Base-by-base conservation (phyloP, 129 eudicot genomes). In the Scalesia atractyloides region DNA sequence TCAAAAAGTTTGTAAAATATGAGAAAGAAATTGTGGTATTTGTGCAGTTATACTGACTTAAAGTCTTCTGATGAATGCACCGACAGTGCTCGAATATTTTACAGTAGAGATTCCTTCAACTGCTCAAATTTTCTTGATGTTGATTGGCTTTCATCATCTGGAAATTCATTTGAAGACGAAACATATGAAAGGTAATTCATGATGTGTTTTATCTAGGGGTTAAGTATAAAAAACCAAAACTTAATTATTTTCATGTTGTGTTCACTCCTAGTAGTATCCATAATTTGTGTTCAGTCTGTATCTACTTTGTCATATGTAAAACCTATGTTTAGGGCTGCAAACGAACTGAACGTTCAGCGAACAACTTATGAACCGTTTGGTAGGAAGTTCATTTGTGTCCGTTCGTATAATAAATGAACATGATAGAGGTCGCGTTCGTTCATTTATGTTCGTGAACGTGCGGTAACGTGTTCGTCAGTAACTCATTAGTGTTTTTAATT, bases 111-210 rank as follows among this genome's bases (percentile, higher is more conserved):
- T 72, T 87, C 89, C 7, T 78, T 82, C 47, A 71, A 86, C 76
- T 87, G 83, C 77, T 86, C 92, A 26, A 89, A 91, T 72, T 88
- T 91, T 79, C 88, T 91, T 26, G 92, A 88, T 68, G 82, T 82
- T 18, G 97, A 91, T 73, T 82, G 90, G 90, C 81, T 91, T 64
- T 91, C 97, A 37, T 91, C 97, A 16, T 86, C 96, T 48, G 97
- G 87, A 56, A 86, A 84, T 73, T 91, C 96, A 34, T 81, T 87
- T 69, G 96, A 91, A 75, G 97, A 91, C 22, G 97, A 91, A 52
- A 64, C 85, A 14, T 84, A 54, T 54, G 97, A 88, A 53, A 91
- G 97, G 97, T 91, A 80, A 39, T 22, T 34, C 66, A 52, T 74
- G 41, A 65, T 64, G 43, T 64, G 74, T 58, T 46, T 62, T 62